phyloP scores from a whole-genome alignment of 495 filamentous ascomycete species.

The Thermochaetoides thermophila region DNA sequence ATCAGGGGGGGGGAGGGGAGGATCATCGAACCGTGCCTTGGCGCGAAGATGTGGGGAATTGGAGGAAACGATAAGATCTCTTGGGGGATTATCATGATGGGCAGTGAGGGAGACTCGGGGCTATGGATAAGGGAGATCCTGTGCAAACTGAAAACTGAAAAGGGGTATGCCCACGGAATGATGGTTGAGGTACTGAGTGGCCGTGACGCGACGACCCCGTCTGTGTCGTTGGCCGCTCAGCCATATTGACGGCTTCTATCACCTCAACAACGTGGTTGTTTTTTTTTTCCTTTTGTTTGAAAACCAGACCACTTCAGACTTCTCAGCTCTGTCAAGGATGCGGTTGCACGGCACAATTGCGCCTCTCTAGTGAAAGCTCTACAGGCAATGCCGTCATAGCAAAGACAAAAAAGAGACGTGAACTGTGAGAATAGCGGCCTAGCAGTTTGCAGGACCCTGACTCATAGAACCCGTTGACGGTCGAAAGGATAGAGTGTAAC shows the following conservation, averaged over 20 bases:
- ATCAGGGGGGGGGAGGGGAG: slow-evolving; percentile 1
- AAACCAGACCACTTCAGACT: too few species aligned
- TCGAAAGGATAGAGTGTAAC: too few species aligned
- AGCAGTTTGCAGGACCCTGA: neutral
- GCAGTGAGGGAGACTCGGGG: too few species aligned
- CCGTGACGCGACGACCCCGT: slow-evolving; percentile 29
- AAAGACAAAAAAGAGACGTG: neutral
- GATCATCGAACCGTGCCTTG: neutral
- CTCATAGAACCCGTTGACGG: too few species aligned
- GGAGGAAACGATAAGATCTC: neutral
- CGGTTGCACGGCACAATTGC: slow-evolving; percentile 3
- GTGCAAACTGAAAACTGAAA: slow-evolving; percentile 7
- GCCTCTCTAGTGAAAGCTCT: slow-evolving; percentile 2
- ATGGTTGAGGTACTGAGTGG: slow-evolving; percentile 30
- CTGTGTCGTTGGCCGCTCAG: slow-evolving; percentile 16
- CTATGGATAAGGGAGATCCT: too few species aligned
- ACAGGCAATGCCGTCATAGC: slow-evolving; percentile 5
- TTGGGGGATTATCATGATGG: too few species aligned
- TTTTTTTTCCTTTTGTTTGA: too few species aligned
- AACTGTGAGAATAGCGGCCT: neutral
- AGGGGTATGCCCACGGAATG: slow-evolving; percentile 32
- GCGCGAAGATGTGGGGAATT: slow-evolving; percentile 1
- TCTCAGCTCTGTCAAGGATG: neutral
- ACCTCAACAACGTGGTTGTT: too few species aligned
- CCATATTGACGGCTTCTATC: slow-evolving; percentile 16